Base-by-base conservation (phyloP, 306 rosid species). In the Corylus americana region DNA sequence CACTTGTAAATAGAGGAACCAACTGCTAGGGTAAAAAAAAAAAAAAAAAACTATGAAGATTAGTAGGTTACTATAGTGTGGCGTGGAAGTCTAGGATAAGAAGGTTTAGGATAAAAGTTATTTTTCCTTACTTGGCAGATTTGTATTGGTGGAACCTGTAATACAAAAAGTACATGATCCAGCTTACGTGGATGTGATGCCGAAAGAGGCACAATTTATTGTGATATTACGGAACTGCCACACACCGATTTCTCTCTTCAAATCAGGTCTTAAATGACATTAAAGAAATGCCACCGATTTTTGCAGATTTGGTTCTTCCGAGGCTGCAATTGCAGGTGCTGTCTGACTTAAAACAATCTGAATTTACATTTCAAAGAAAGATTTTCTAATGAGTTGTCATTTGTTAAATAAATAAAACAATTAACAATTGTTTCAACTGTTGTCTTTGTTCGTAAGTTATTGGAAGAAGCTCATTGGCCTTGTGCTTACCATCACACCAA, bases 91-190 rank as follows among this genome's bases (percentile, higher is more conserved):
- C 48, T 27, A 11, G 4, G 44, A n/a, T 4, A 4, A 16, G 27
- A 20, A n/a, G 53, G 75, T 55, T 72, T 68, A 7, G 70, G 91
- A 87, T 85, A 80, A 75, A 45, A 22, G 13, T 4, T 31, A 14
- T 16, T 14, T 59, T 75, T 79, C 39, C 63, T 16, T 67, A 51
- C 68, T 71, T 71, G 87, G 85, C 80, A 3, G 11, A 11, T 80
- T 80, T 58, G 16, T 11, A 78, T 55, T 82, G 87, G 87, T 47
- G 25, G 59, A 25, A 68, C 3, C 3, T 18, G 7, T 12, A 12
- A 14, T 27, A 7, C 59, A 67, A 77, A 53, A 80, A 57, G 80
- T 67, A 42, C 45, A 61, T 17, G 9, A 16, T 39, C 47, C 61
- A 72, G 63, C 42, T 17, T 20, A 12, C 70, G 59, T 85, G 88